Evolutionary conservation across 768 basidiomycete genomes (phyloP), one percentile per base, ranked within the genome.

Genomic region (Ramaria sp.): DNA sequence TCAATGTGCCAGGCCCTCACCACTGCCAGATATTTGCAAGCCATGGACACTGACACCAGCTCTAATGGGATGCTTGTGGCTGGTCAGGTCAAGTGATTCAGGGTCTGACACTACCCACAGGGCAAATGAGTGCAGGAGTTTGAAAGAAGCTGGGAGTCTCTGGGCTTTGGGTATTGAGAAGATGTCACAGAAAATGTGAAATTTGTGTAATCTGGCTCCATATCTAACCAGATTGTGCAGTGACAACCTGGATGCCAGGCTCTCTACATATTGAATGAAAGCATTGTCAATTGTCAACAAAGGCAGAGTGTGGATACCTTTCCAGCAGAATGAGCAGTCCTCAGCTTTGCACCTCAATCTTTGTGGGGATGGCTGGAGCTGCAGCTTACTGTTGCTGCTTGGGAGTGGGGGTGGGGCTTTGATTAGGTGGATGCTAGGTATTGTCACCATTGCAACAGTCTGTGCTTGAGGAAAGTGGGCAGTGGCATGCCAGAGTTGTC

Each of bases 81-180:
- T 0, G 46, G 4, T 0, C 53, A 17, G 9, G 54, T 38, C 2
- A n/a, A n/a, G n/a, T n/a, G n/a, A n/a, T n/a, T n/a, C n/a, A n/a
- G 68, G 70, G 41, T 72, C 71, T 0, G 72, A 59, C 0, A 56
- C 65, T 4, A 70, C 69, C 71, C 71, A 75, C 0, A 73, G 50
- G 0, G 64, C 64, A 51, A 75, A 73, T 13, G 69, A 72, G 54
- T 73, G 66, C 0, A 73, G 60, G 1, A 72, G 33, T 2, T 42
- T 30, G 37, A 67, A 67, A 7, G 65, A 64, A 0, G 70, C 69
- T 10, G 64, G 69, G 0, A 71, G 61, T 1, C 67, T 54, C 3
- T 54, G 43, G 0, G 10, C 4, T 57, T 71, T 69, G 0, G 70
- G 57, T 6, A 71, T 60, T 4, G 68, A 64, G 61, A 70, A 71